Percentiles rank a stretch among this genome's conserved stretches.
Evolutionary conservation across 106 monocot genomes (phyloP).

Genomic region (Hemerocallis citrina): DNA sequence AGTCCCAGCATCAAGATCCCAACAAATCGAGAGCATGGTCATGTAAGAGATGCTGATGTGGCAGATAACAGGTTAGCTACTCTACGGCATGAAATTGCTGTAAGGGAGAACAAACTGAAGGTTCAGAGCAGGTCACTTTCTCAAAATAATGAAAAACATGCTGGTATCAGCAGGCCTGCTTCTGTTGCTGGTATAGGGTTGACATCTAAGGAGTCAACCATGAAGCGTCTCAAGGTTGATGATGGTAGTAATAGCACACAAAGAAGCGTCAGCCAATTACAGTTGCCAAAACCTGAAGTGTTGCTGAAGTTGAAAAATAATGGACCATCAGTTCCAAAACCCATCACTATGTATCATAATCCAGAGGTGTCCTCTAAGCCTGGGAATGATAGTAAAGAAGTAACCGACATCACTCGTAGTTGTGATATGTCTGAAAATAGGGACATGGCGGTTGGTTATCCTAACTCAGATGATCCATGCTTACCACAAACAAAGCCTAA

Average conservation of each 20-base stretch:
- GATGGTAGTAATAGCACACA: background rate
- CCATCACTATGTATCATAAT: background rate
- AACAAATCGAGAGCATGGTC: conserved; percentile 10
- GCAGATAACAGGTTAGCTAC: conserved; percentile 31
- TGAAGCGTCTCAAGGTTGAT: conserved; percentile 25
- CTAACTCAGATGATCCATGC: background rate
- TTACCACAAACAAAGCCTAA: background rate
- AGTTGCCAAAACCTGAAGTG: conserved; percentile 1
- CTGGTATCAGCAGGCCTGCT: conserved; percentile 1
- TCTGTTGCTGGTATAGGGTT: conserved; percentile 7
- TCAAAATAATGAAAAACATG: conserved; percentile 10
- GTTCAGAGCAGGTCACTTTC: conserved; percentile 15
- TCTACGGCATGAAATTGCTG: conserved; percentile 47
- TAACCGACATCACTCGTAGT: conserved; percentile 1
- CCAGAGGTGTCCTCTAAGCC: conserved; percentile 4
- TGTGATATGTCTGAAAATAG: background rate
- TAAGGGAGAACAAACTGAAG: conserved; percentile 41
- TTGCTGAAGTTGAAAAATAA: conserved; percentile 6
- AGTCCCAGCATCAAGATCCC: conserved; percentile 4
- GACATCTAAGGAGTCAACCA: conserved; percentile 7
- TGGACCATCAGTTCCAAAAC: conserved; percentile 3
- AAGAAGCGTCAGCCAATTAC: background rate
- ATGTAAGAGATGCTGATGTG: conserved; percentile 7
- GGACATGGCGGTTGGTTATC: conserved; percentile 1
- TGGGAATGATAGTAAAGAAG: background rate